These are phyloP conservation scores for Pseudonitzschia pungens DNA, from an alignment of 108 stramenopile species.

Conservation along the genomic window DNA sequence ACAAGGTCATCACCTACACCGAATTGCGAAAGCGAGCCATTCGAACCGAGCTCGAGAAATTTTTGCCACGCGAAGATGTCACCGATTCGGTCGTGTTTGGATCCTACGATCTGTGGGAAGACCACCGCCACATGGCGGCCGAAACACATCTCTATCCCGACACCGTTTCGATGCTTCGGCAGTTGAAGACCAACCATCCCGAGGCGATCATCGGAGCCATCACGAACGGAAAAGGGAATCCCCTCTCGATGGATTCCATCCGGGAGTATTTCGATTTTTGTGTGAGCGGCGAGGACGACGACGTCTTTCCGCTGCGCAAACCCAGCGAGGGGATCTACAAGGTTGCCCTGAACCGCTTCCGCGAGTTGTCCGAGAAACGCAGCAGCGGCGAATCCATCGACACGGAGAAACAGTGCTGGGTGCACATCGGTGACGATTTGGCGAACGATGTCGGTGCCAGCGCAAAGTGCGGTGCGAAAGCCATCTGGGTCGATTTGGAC, in stretches of 20 bases:
- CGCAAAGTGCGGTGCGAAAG: slow-evolving; percentile 52
- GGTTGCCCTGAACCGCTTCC: slow-evolving; percentile 31
- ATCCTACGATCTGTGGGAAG: slow-evolving; percentile 57
- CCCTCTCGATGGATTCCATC: slow-evolving; percentile 52
- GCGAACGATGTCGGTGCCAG: slow-evolving; percentile 78
- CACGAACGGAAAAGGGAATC: slow-evolving; percentile 74
- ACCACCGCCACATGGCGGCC: slow-evolving; percentile 59
- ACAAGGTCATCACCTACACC: slow-evolving; percentile 49
- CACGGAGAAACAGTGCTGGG: slow-evolving; percentile 35
- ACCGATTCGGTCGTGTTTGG: slow-evolving; percentile 29
- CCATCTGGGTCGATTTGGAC: slow-evolving; percentile 50
- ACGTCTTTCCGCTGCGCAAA: slow-evolving; percentile 59
- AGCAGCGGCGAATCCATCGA: not conserved
- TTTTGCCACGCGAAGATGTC: slow-evolving; percentile 17
- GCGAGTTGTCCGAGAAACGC: slow-evolving; percentile 11
- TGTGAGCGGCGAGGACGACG: slow-evolving; percentile 70
- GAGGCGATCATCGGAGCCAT: slow-evolving; percentile 58
- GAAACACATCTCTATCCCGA: slow-evolving; percentile 53
- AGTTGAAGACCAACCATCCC: slow-evolving; percentile 35
- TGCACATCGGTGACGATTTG: slow-evolving; percentile 78
- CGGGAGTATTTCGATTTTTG: slow-evolving; percentile 64
- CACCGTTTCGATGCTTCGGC: slow-evolving; percentile 33
- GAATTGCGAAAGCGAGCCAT: slow-evolving; percentile 58
- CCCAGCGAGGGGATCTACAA: slow-evolving; percentile 65
- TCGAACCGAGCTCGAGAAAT: slow-evolving; percentile 7